Evolutionary conservation across 2,329 filamentous ascomycete species (phyloP).

Genomic region (Diaporthe sp.): DNA sequence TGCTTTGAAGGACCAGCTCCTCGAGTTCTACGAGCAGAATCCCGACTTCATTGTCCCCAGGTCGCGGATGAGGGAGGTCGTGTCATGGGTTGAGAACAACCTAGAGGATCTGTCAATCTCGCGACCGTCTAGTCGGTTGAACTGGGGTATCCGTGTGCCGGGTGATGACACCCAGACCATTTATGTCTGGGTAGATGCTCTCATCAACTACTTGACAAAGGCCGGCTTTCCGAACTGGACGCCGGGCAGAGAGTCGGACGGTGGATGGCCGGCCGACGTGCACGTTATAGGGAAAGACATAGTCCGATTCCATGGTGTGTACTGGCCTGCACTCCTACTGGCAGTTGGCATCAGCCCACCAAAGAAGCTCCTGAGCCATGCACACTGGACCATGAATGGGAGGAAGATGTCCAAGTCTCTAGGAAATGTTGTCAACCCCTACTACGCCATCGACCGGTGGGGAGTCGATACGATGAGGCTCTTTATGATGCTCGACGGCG

Average conservation of each 20-base stretch:
- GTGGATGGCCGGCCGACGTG: slow-evolving; percentile 90
- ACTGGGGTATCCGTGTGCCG: slow-evolving; percentile 92
- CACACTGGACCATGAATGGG: slow-evolving; percentile 93
- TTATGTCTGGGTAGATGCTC: slow-evolving; percentile 97
- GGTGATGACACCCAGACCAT: slow-evolving; percentile 89
- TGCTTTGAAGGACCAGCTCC: slow-evolving; percentile 80
- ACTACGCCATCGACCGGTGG: slow-evolving; percentile 90
- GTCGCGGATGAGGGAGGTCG: slow-evolving; percentile 81
- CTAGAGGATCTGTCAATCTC: slow-evolving; percentile 92
- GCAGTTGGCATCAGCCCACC: slow-evolving; percentile 85
- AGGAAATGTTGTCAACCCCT: slow-evolving; percentile 95
- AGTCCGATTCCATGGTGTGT: slow-evolving; percentile 93
- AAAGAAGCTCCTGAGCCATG: slow-evolving; percentile 86
- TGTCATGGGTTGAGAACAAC: slow-evolving; percentile 80
- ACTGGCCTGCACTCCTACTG: slow-evolving; percentile 97
- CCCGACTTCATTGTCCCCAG: slow-evolving; percentile 82
- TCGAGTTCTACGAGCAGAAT: slow-evolving; percentile 84
- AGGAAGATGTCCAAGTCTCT: slow-evolving; percentile 97
- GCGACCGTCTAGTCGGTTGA: slow-evolving; percentile 80
- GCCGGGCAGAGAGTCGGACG: slow-evolving; percentile 70
- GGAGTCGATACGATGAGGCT: slow-evolving; percentile 90
- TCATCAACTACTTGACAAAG: slow-evolving; percentile 93
- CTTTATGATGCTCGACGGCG: slow-evolving; percentile 86
- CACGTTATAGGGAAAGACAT: slow-evolving; percentile 98
- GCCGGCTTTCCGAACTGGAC: slow-evolving; percentile 84